Evolutionary conservation across 1,139 yeast genomes (phyloP), one percentile per base, ranked within the genome.

Genomic region (Hansenula sp.): DNA sequence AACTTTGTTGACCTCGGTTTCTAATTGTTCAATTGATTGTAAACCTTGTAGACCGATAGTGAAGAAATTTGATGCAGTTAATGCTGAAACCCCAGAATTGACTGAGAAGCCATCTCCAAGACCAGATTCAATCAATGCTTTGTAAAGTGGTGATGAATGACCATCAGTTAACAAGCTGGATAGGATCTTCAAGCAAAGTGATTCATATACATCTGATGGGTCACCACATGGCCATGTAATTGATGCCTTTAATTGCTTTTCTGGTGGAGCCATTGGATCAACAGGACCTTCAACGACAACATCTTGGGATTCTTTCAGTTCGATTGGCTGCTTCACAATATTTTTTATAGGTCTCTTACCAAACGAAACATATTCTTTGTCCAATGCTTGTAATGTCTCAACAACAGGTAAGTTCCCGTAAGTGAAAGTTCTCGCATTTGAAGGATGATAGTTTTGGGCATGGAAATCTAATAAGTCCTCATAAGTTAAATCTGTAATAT

Each of bases 41-140:
- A 89, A 69, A 11, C 95, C 96, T 56, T 85, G 94, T 26, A 88
- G 69, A 6, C 99, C 99, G 43, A 92, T 68, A 2, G 96, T 83
- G 54, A 92, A 82, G 37, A 92, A 70, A 44, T 86, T 78, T 37
- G 79, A 75, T 0, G 90, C 83, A 9, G 96, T 85, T 35, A 89
- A 80, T 2, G 86, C 73, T 46, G 92, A 97, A 38, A 88, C 69
- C 1, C 98, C 98, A 0, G 96, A 71, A 55, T 94, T 94, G 7
- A 90, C 86, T 0, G 94, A 70, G 60, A 83, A 92, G 52, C 92
- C 97, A 37, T 86, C 79, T 32, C 95, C 97, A 35, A 81, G 62
- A 2, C 94, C 95, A 10, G 83, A 66, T 60, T 92, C 98, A 45
- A 92, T 84, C 44, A 92, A 69, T 20, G 78, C 78, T 61, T 89